phyloP scores from a whole-genome alignment of 2,329 filamentous ascomycete genomes.

The Neofusicoccum parvum region DNA sequence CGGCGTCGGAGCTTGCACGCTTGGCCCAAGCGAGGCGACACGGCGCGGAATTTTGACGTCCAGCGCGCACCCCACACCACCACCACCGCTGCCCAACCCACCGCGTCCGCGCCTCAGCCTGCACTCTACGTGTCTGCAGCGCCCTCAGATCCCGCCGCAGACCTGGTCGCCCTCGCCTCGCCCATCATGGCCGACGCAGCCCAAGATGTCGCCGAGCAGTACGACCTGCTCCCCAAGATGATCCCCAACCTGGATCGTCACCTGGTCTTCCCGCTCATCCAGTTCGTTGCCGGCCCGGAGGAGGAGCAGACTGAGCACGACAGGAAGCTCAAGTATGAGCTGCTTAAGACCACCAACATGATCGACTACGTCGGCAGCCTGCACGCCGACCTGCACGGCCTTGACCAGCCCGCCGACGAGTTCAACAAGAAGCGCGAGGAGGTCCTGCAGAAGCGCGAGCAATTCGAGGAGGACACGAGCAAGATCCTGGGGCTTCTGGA shows the following conservation, averaged over 20 bases:
- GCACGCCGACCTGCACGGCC: constrained; percentile 84
- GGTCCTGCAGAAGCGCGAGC: constrained; percentile 79
- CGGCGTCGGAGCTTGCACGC: not conserved
- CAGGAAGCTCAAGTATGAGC: constrained; percentile 84
- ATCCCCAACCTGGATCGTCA: constrained; percentile 93
- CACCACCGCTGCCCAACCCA: constrained; percentile 23
- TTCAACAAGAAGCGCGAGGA: constrained; percentile 88
- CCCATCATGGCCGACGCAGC: constrained; percentile 42
- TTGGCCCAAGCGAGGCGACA: constrained; percentile 21
- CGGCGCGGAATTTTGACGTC: constrained; percentile 22
- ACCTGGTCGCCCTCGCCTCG: not conserved
- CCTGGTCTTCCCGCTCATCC: constrained; percentile 92
- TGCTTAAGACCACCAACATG: constrained; percentile 98
- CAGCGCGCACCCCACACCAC: constrained; percentile 15
- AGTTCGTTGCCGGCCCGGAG: constrained; percentile 83
- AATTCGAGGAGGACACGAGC: constrained; percentile 82
- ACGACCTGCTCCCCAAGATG: constrained; percentile 84
- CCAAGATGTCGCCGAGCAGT: constrained; percentile 64
- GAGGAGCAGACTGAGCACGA: constrained; percentile 75
- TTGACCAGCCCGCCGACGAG: constrained; percentile 76
- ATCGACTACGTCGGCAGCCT: constrained; percentile 93
- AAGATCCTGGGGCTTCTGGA: constrained; percentile 86
- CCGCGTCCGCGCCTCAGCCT: constrained; percentile 18
- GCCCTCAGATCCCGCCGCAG: not conserved
- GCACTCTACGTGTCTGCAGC: constrained; percentile 17